A percentile compares a stretch with the other conserved stretches of the same genome.
phyloP scores from a whole-genome alignment of 163 green algal species.

The Scenedesmus sp. region DNA sequence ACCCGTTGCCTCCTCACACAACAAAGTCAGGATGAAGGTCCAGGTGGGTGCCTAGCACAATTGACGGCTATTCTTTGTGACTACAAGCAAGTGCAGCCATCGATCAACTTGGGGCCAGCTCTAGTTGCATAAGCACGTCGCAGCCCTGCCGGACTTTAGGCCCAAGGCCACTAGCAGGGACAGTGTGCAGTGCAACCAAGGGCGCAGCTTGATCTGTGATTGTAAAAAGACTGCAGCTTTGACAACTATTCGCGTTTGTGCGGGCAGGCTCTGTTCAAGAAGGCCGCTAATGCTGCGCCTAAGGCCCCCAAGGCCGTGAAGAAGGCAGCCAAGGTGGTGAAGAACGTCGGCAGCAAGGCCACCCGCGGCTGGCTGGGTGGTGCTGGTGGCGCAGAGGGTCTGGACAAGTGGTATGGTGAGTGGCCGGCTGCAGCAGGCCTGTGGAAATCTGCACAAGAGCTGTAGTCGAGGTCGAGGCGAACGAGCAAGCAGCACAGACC shows the following conservation, averaged over 20 bases:
- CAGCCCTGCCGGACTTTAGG: background rate
- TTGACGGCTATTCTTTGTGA: background rate
- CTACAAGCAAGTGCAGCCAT: background rate
- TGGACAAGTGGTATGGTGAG: slow-evolving; percentile 94
- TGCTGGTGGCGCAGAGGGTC: slow-evolving; percentile 61
- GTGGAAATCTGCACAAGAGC: too few species aligned
- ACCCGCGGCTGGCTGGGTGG: slow-evolving; percentile 86
- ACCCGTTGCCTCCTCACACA: slow-evolving; percentile 1
- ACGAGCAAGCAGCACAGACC: background rate
- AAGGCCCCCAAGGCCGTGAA: background rate
- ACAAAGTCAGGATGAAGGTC: slow-evolving; percentile 8
- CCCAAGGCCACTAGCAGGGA: background rate
- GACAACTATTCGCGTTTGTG: background rate
- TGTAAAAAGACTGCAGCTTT: background rate
- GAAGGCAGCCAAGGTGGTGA: slow-evolving; percentile 52
- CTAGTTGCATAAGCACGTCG: background rate
- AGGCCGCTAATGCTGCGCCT: background rate
- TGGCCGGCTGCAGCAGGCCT: slow-evolving; percentile 50
- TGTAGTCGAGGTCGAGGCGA: background rate
- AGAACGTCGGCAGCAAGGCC: slow-evolving; percentile 48
- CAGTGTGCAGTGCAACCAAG: background rate
- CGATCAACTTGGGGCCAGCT: background rate
- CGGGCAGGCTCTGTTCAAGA: slow-evolving; percentile 71
- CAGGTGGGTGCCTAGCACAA: background rate
- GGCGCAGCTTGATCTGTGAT: background rate